Percentiles rank a stretch among this genome's conserved stretches.
Evolutionary conservation across 1,139 yeast species (phyloP).

Genomic region (Blastobotrys capitulatus): DNA sequence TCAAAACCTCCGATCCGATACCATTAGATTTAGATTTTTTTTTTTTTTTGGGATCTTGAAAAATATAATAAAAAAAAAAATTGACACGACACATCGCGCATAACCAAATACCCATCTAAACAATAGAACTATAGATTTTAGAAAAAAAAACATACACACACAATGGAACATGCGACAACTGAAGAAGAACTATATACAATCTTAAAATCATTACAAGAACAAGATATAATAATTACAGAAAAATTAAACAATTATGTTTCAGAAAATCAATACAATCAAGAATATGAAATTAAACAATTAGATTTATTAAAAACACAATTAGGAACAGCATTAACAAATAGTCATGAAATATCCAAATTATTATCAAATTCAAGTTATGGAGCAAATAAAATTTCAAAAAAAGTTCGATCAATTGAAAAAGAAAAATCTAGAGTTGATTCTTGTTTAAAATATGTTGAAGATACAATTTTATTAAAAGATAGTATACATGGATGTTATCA

Average conservation of each 20-base stretch:
- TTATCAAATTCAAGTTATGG: conserved; percentile 58
- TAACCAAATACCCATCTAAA: too few species aligned
- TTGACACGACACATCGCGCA: too few species aligned
- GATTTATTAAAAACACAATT: conserved; percentile 30
- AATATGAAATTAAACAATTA: conserved; percentile 22
- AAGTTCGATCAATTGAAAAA: conserved; percentile 62
- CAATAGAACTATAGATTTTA: not conserved
- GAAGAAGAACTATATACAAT: conserved; percentile 12
- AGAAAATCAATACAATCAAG: conserved; percentile 19
- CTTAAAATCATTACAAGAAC: conserved; percentile 1
- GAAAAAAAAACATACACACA: not conserved
- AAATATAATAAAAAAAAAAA: too few species aligned
- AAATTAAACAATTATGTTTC: conserved; percentile 7
- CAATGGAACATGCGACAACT: conserved; percentile 10
- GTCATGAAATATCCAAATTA: conserved; percentile 46
- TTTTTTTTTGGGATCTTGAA: too few species aligned
- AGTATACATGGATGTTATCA: conserved; percentile 62
- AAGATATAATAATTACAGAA: conserved; percentile 8
- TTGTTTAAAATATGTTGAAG: conserved; percentile 59
- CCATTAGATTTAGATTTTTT: too few species aligned
- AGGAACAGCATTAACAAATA: conserved; percentile 31
- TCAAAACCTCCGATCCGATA: too few species aligned
- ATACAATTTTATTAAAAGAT: conserved; percentile 58
- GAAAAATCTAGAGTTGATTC: conserved; percentile 65
- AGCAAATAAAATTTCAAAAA: conserved; percentile 62